Percentiles rank a stretch among this genome's conserved stretches.
These are phyloP conservation scores for Pseudogymnoascus sp. DNA, from an alignment of 2,329 filamentous ascomycete genomes.

Conservation along the genomic window DNA sequence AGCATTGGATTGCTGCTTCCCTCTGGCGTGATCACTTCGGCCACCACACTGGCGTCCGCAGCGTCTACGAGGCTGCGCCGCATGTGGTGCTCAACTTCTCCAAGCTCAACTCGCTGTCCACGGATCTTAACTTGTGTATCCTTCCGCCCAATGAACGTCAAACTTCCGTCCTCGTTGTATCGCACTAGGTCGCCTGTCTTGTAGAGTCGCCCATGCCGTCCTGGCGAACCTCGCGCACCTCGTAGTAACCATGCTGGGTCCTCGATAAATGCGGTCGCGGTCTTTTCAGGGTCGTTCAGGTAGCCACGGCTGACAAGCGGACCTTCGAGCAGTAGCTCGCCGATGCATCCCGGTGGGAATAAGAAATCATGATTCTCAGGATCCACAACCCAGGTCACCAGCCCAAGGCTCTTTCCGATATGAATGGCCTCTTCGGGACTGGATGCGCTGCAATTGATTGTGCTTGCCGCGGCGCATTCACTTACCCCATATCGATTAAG, in stretches of 20 bases:
- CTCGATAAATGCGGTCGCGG: conserved; percentile 12
- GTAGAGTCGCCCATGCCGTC: conserved; percentile 37
- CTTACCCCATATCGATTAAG: conserved; percentile 59
- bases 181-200: conserved; percentile 58
- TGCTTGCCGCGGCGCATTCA: conserved; percentile 66
- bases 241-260: neutral
- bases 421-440: conserved; percentile 31
- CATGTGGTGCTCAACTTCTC: conserved; percentile 42
- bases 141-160: conserved; percentile 53
- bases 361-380: conserved; percentile 6
- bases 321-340: conserved; percentile 14
- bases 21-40: too few relatives aligned
- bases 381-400: conserved; percentile 13
- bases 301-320: conserved; percentile 14
- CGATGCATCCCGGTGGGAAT: conserved; percentile 7
- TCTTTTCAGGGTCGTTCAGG: conserved; percentile 12
- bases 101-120: conserved; percentile 57
- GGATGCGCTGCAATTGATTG: conserved; percentile 21
- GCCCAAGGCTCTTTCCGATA: neutral
- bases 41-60: too few relatives aligned
- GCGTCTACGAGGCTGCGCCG: too few relatives aligned
- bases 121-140: conserved; percentile 59
- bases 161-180: conserved; percentile 48
- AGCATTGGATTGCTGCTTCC: too few relatives aligned
- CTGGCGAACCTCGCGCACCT: neutral